These are phyloP conservation scores for Diaporthe sp. DNA, from an alignment of 2,329 filamentous ascomycete genomes.

Conservation along the genomic window DNA sequence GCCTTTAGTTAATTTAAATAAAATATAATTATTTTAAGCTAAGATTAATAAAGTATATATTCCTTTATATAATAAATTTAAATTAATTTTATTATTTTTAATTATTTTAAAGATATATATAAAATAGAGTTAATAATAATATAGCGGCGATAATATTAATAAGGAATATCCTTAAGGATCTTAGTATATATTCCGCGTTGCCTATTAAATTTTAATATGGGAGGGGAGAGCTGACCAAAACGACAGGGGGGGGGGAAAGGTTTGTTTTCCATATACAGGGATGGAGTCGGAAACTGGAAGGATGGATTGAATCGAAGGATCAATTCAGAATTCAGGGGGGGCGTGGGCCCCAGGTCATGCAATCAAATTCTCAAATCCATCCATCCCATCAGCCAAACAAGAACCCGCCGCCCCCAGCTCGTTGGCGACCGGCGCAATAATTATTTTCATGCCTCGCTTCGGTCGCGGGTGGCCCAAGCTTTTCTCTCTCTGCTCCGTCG, in stretches of 20 bases:
- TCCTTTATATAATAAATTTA: not conserved
- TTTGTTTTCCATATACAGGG: no score
- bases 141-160: no score
- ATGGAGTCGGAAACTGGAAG: not conserved
- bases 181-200: no score
- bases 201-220: no score
- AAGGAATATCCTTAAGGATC: no score
- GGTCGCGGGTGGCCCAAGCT: conserved; percentile 4
- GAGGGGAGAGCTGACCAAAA: no score
- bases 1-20: not conserved
- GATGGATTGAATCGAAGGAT: not conserved
- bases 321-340: conserved; percentile 23
- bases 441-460: conserved; percentile 2
- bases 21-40: no score
- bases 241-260: no score
- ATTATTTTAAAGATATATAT: not conserved
- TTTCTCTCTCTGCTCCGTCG: not conserved
- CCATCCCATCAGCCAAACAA: conserved; percentile 4
- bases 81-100: not conserved
- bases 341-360: conserved; percentile 9
- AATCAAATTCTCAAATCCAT: conserved; percentile 28
- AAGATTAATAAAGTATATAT: not conserved
- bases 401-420: not conserved
- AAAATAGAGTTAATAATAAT: not conserved
- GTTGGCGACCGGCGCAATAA: not conserved